phyloP scores from a whole-genome alignment of 202 grass and related monocot genomes.

The Elaeis oleifera region DNA sequence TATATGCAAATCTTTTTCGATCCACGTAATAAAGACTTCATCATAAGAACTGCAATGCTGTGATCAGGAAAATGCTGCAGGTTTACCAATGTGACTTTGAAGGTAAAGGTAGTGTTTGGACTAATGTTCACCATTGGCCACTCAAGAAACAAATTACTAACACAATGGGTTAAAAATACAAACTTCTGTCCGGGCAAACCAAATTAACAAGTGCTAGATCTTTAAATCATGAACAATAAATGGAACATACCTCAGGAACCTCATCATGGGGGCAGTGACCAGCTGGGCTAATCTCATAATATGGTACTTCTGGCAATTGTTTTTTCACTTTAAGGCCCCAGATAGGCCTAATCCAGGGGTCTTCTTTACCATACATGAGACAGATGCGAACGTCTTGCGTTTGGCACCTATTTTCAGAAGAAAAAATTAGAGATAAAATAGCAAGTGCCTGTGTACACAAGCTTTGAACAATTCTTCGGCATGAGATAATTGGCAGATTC shows the following conservation, averaged over 20 bases:
- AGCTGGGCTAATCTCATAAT: constrained; percentile 94
- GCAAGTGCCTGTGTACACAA: neutral
- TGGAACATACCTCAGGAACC: constrained; percentile 78
- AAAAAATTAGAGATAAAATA: constrained; percentile 14
- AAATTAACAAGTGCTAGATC: neutral
- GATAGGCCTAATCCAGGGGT: constrained; percentile 84
- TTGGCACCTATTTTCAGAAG: constrained; percentile 48
- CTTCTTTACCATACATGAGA: constrained; percentile 97
- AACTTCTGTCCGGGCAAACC: too few species aligned
- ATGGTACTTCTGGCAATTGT: constrained; percentile 70
- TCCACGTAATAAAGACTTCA: too few species aligned
- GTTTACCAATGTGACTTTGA: too few species aligned
- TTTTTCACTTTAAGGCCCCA: constrained; percentile 82
- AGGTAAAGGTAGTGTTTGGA: too few species aligned
- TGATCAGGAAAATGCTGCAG: too few species aligned
- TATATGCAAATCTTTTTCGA: too few species aligned
- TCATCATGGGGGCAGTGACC: constrained; percentile 97
- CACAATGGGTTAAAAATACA: too few species aligned
- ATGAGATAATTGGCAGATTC: neutral
- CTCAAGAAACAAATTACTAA: too few species aligned
- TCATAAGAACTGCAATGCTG: too few species aligned
- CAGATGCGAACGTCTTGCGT: constrained; percentile 64
- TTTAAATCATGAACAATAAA: constrained; percentile 1
- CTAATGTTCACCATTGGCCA: too few species aligned
- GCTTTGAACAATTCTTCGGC: neutral